These are phyloP conservation scores for Podila horticola DNA, from an alignment of 192 early-diverging fungal genomes.

Conservation along the genomic window DNA sequence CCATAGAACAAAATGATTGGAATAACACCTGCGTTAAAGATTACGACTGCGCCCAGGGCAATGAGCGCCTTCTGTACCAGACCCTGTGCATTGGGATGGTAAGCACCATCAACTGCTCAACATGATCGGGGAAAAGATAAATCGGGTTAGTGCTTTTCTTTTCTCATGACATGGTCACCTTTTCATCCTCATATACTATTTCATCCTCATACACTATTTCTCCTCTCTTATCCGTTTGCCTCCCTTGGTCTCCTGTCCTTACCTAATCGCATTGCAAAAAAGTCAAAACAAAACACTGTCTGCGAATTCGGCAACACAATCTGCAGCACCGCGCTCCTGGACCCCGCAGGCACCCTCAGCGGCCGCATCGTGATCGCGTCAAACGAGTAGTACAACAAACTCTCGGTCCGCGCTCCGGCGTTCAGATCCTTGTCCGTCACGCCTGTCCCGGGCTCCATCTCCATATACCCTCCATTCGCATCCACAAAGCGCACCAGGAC, in stretches of 20 bases:
- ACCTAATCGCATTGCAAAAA: slow-evolving; percentile 30
- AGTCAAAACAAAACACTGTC: slow-evolving; percentile 48
- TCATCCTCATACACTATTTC: too few relatives aligned
- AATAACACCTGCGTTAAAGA: slow-evolving; percentile 27
- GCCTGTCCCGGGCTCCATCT: background rate
- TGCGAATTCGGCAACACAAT: slow-evolving; percentile 27
- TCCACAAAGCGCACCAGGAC: slow-evolving; percentile 37
- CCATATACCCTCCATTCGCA: slow-evolving; percentile 23
- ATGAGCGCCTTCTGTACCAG: slow-evolving; percentile 38
- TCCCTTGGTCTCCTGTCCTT: background rate
- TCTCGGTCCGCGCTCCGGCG: slow-evolving; percentile 21
- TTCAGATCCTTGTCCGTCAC: background rate
- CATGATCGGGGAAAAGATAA: background rate
- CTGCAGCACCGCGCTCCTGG: slow-evolving; percentile 28
- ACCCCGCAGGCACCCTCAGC: slow-evolving; percentile 17
- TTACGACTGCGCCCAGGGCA: slow-evolving; percentile 16
- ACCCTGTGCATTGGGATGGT: slow-evolving; percentile 18
- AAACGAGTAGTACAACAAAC: slow-evolving; percentile 36
- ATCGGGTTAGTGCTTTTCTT: background rate
- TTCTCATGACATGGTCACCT: background rate
- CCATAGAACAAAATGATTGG: slow-evolving; percentile 38
- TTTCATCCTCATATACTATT: too few relatives aligned
- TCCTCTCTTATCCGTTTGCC: too few relatives aligned
- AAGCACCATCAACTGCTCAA: slow-evolving; percentile 27
- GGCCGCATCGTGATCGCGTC: slow-evolving; percentile 22